Base-by-base conservation (phyloP, 768 basidiomycete species). In the Scleroderma citrinum region DNA sequence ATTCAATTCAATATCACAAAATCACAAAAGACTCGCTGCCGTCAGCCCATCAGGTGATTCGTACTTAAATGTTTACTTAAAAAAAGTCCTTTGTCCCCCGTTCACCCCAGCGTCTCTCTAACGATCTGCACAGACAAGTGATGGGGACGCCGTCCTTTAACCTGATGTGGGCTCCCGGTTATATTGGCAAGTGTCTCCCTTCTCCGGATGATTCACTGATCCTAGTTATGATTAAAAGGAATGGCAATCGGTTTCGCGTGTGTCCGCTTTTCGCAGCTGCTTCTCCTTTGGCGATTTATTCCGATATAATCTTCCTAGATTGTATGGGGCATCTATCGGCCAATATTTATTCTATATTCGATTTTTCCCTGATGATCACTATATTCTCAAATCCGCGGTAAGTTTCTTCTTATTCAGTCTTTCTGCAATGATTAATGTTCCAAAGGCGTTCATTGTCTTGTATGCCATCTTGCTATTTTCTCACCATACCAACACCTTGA, bases 281-380 rank as follows among this genome's bases (percentile, higher is more conserved):
- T 3, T 13, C 7, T 5, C 13, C n/a, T n/a, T n/a, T 6, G 12
- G 17, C 26, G 29, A 12, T 26, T 48, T 31, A n/a, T 49, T 20
- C 20, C 13, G 4, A 11, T 36, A 4, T 8, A 4, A 29, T 29
- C 26, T 29, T 29, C 20, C 43, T 26, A 62, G 60, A 10, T 46
- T 62, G 29, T 57, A 62, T 24, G 60, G 60, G 1, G 49, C 46
- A 5, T 48, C 48, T 13, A 7, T 57, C 20, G 44, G 58, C 17
- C 60, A 62, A 50, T 50, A 50, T 46, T 26, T 51, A 8, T 57
- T 55, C 35, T 62, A 62, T 38, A 13, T 54, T 12, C 34, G 31
- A 38, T 37, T 46, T 0, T 62, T 62, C 52, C 59, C 59, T 2
- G 36, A 7, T 13, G 61, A 62, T 29, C 16, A 12, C 26, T 8